These are phyloP conservation scores for Populus davidiana DNA, from an alignment of 345 rosid genomes.

Conservation along the genomic window DNA sequence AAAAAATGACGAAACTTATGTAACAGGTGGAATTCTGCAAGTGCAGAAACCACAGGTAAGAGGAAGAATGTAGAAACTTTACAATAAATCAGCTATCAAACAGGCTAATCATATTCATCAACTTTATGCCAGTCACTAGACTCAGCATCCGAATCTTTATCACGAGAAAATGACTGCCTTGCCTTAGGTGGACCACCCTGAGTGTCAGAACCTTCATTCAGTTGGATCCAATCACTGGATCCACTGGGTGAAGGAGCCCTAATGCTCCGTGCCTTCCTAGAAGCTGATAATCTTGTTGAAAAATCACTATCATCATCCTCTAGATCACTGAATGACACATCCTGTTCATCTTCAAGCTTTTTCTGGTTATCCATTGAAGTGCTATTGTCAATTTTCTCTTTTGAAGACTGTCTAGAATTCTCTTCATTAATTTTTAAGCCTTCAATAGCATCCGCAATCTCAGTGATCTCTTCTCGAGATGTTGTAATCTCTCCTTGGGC, in stretches of 20 bases:
- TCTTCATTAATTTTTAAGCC: slow-evolving; percentile 35
- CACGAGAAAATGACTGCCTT: slow-evolving; percentile 36
- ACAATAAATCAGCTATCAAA: slow-evolving; percentile 31
- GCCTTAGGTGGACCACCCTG: slow-evolving; percentile 25
- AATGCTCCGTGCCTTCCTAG: slow-evolving; percentile 13
- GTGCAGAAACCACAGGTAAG: not conserved
- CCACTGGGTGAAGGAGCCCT: slow-evolving; percentile 41
- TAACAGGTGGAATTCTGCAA: not conserved
- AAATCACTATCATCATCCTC: slow-evolving; percentile 43
- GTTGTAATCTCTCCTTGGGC: slow-evolving; percentile 15
- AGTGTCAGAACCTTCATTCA: slow-evolving; percentile 35
- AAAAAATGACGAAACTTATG: not conserved
- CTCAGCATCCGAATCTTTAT: slow-evolving; percentile 63
- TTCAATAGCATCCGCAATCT: slow-evolving; percentile 28
- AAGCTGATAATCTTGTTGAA: slow-evolving; percentile 26
- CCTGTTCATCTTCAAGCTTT: slow-evolving; percentile 38
- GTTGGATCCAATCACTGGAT: slow-evolving; percentile 65
- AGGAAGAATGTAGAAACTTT: slow-evolving; percentile 23
- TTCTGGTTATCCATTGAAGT: slow-evolving; percentile 23
- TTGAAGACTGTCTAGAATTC: slow-evolving; percentile 37
- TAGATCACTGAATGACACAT: slow-evolving; percentile 61
- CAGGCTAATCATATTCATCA: slow-evolving; percentile 51
- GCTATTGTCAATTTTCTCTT: slow-evolving; percentile 33
- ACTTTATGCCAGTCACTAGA: slow-evolving; percentile 63
- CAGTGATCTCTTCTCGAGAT: slow-evolving; percentile 9